phyloP scores from a whole-genome alignment of 495 filamentous ascomycete species.

The Penicillium coprophilum region DNA sequence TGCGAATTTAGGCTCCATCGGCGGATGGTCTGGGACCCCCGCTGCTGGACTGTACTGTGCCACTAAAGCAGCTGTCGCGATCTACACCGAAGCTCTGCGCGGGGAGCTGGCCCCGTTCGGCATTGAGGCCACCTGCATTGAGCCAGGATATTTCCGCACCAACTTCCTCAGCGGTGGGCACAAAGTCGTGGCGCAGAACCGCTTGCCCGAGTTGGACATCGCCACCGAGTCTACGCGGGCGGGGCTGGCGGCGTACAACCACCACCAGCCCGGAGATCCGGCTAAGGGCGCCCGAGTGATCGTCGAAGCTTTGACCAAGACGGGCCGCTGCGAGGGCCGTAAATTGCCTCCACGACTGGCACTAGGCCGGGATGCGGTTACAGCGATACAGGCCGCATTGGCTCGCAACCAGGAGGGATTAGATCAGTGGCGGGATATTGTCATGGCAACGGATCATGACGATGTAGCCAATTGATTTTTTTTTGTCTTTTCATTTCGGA shows the following conservation, averaged over 20 bases:
- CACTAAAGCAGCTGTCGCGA: not conserved
- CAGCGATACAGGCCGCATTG: not conserved
- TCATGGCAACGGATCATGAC: not conserved
- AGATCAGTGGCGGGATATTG: not conserved
- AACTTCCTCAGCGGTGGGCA: constrained; percentile 24
- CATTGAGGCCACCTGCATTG: constrained; percentile 44
- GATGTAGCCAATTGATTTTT: not conserved
- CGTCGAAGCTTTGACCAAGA: constrained; percentile 47
- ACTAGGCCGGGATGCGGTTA: constrained; percentile 24
- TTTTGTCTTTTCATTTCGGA: too few relatives aligned
- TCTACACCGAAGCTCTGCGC: not conserved
- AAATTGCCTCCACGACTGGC: constrained; percentile 44
- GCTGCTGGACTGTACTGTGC: not conserved
- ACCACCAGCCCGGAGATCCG: constrained; percentile 42
- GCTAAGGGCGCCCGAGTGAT: constrained; percentile 48
- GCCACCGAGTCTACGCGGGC: not conserved
- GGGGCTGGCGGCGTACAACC: not conserved
- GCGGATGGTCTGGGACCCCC: not conserved
- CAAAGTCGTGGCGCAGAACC: not conserved
- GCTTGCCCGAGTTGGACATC: not conserved
- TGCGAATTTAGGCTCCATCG: not conserved
- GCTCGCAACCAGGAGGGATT: not conserved
- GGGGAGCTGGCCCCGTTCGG: constrained; percentile 44
- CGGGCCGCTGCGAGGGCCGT: constrained; percentile 37
- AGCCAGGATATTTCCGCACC: constrained; percentile 55